Evolutionary conservation across 177 flowering plant genomes (phyloP), one percentile per base, ranked within the genome.

Genomic region (Telopea speciosissima): DNA sequence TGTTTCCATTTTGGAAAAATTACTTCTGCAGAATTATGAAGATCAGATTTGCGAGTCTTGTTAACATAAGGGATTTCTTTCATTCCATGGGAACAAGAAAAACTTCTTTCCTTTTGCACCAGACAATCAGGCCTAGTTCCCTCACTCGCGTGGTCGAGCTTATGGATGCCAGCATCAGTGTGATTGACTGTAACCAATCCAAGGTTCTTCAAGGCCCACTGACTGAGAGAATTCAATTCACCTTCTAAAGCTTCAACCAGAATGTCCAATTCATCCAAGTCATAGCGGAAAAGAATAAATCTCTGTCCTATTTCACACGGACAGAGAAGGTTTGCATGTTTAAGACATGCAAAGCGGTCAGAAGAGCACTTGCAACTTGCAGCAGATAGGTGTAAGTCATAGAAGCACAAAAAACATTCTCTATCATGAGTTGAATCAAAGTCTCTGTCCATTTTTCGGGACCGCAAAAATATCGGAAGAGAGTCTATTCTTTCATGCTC

Each of bases 381-480:
- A 49, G 98, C 99, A 58, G 99, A 93, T 17, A 96, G 83, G 77
- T 96, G 98, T 85, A 96, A 80, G 79, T 93, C 97, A 79, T 89
- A 96, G 67, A 85, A 71, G 83, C 99, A 96, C 26, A 85, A 42
- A 70, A 80, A 63, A 81, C 98, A 96, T 81, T 93, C 98, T 76
- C 89, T 87, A 79, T 93, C 98, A 54, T 75, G 78, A 54, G 83
- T 79, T 36, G 89, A 90, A 84, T 93, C 99, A 81, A 96, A 96
- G 76, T 72, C 77, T 62, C 74, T 81, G 64, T 90, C 95, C 99
- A 96, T 96, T 82, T 90, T 96, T 75, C 80, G 24, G 60, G 82
- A 76, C 67, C 76, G 83, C 12, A 88, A 79, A 62, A 83, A 79
- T 59, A 74, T 81, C 82, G 85, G 78, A 56, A 89, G 83, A 68